Base-by-base conservation (phyloP, 2,329 filamentous ascomycete species). In the Gnomoniopsis sp. region DNA sequence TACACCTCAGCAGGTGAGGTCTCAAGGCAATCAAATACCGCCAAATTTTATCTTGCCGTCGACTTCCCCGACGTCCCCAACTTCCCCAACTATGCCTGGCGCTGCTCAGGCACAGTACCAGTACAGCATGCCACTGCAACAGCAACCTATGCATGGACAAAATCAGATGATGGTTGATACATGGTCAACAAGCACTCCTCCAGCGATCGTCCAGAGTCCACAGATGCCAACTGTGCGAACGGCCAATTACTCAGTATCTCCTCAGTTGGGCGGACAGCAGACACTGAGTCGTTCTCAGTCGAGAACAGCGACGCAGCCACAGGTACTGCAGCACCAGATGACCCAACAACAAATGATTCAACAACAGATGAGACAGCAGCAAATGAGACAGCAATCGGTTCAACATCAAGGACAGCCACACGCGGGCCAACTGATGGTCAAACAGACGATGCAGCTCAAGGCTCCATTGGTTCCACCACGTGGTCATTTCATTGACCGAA, bases 401-500 rank as follows among this genome's bases (percentile, higher is more conserved):
- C 41, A 44, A 17, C 41, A 44, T 3, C 41, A 44, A 10, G 15
- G 8, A 19, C 41, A 44, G 19, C 41, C 17, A 44, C 14, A n/a
- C 15, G 19, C 19, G 8, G 12, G 26, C 8, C 33, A 49, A 7
- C 22, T 12, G 48, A 49, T 33, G 23, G 48, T 7, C 19, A 11
- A 49, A 22, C 23, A 30, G 19, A 41, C 10, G 17, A 3, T 34
- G n/a, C 33, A 34, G 19, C n/a, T 17, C 26, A 34, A 51, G 4
- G 7, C n/a, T 10, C 61, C 41, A 11, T 53, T 65, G 7, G n/a
- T 73, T 1, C 71, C 71, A 3, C 63, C 62, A 2, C 48, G 15
- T n/a, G 63, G 65, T 6, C 21, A 52, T 1, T 3, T 55, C 7
- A 68, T 73, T 12, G 54, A 62, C 7, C 64, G 66, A 33, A 61